Evolutionary conservation across 2,329 filamentous ascomycete genomes (phyloP), one percentile per base, ranked within the genome.

Genomic region (Aspergillus sp.): DNA sequence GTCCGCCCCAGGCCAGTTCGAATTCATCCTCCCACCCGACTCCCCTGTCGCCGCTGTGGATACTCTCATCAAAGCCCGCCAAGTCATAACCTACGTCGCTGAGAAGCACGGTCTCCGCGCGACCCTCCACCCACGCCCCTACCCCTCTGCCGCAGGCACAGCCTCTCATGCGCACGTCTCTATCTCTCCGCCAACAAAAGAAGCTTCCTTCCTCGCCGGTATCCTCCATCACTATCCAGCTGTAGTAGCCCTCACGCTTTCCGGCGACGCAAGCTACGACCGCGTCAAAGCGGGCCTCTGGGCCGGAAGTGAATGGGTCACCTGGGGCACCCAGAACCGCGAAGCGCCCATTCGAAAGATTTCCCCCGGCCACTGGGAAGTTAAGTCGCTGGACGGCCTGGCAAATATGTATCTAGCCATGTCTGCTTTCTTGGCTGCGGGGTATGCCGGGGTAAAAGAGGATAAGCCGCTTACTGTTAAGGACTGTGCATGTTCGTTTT

Each of bases 251-350:
- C 87, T 95, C 57, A 86, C 85, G 0, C 84, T 90, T 65, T 82
- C 87, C 37, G 84, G 85, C 62, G 79, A 83, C 1, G 79, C 80
- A 0, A 90, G 87, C 70, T 95, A 95, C 71, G 83, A 84, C 37
- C 83, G 90, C 4, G 80, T 90, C 11, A 73, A 76, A 1, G 87
- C 91, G 53, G 83, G 90, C n/a, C 79, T 78, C 58, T 95, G 90
- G 90, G 84, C 89, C 0, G 90, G 90, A n/a, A 90, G 90, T 0
- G 84, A 86, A 7, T 93, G 88, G 87, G 83, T 93, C 0, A 78
- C 87, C 0, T 96, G 90, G 90, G 91, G 91, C 12, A 89, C 86
- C 4, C 87, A 95, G 74, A 95, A 95, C 71, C 85, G 89, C 17
- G 90, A 93, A 76, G 81, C 85, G 4, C 88, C 90, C 0, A 77